These are phyloP conservation scores for Phytophthora fragariae DNA, from an alignment of 352 stramenopile species.

Conservation along the genomic window DNA sequence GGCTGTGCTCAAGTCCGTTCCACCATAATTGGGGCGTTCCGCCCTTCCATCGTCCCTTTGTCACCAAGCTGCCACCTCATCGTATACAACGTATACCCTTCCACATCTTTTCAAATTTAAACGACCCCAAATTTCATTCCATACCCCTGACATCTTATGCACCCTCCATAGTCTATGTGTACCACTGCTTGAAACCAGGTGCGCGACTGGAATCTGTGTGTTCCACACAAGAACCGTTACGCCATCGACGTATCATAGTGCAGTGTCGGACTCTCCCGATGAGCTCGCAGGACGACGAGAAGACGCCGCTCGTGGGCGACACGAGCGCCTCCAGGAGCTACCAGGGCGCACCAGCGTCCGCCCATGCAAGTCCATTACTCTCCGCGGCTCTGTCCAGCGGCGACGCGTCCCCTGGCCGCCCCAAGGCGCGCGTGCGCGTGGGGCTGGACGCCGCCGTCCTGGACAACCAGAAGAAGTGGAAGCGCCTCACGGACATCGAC, in stretches of 20 bases:
- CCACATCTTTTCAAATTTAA: background rate
- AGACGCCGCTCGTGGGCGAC: slow-evolving; percentile 46
- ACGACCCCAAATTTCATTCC: too few species aligned
- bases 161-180: background rate
- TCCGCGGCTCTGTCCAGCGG: slow-evolving; percentile 2
- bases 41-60: slow-evolving; percentile 30
- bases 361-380: background rate
- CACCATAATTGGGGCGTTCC: slow-evolving; percentile 11
- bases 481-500: slow-evolving; percentile 74
- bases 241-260: background rate
- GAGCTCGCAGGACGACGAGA: slow-evolving; percentile 44
- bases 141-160: background rate
- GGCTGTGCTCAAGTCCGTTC: slow-evolving; percentile 1
- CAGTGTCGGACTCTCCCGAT: slow-evolving; percentile 16
- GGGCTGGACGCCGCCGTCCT: slow-evolving; percentile 71
- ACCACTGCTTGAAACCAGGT: background rate
- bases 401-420: background rate
- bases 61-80: background rate
- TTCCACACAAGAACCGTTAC: background rate
- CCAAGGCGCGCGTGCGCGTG: slow-evolving; percentile 53
- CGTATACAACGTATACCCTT: background rate
- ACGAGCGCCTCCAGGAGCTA: slow-evolving; percentile 13
- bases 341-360: slow-evolving; percentile 3
- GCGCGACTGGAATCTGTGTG: background rate
- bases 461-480: slow-evolving; percentile 88